A percentile compares a stretch with the other conserved stretches of the same genome.
phyloP scores from a whole-genome alignment of 2,329 filamentous ascomycete species.

The Xylariaceae sp. region DNA sequence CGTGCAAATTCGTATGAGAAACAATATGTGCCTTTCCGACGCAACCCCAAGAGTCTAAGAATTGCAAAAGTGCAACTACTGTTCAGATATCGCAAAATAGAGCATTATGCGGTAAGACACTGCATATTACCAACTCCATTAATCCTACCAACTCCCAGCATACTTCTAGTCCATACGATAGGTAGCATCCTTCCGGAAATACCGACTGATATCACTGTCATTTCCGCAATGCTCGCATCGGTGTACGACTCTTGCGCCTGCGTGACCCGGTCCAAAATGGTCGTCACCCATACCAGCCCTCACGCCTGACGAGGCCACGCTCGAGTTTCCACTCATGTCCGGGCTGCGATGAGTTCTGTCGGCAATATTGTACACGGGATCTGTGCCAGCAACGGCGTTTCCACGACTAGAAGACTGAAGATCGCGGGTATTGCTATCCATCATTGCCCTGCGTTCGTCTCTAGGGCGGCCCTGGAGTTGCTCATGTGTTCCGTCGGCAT shows the following conservation, averaged over 20 bases:
- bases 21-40: no score
- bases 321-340: neutral
- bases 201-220: constrained; percentile 23
- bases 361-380: neutral
- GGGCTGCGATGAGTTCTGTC: neutral
- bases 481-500: neutral
- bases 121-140: no score
- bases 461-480: neutral
- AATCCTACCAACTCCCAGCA: no score
- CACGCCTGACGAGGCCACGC: neutral
- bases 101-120: no score
- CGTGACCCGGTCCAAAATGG: constrained; percentile 22
- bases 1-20: no score
- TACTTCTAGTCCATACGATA: constrained; percentile 20
- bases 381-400: neutral
- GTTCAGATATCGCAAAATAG: no score
- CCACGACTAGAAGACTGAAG: neutral
- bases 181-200: constrained; percentile 23
- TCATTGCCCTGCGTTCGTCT: neutral
- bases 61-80: neutral
- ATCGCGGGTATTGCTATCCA: neutral
- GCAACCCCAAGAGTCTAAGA: neutral
- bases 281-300: constrained; percentile 1
- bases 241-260: constrained; percentile 21
- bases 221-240: constrained; percentile 19